Base-by-base conservation (phyloP, 352 stramenopile genomes). In the Salisapilia sapeloensis region DNA sequence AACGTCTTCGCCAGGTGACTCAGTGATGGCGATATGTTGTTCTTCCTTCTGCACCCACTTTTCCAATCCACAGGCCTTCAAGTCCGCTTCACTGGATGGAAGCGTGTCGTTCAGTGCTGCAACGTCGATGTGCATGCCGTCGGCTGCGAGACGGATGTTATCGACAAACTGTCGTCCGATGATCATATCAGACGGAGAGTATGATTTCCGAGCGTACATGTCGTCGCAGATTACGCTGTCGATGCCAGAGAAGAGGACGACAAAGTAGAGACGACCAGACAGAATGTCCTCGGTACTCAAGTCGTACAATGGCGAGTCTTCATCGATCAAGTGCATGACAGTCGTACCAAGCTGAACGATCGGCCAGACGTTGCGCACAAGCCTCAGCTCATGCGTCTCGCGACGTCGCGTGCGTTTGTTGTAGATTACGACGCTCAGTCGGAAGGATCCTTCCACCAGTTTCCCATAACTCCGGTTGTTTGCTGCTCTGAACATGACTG, bases 341-440 rank as follows among this genome's bases (percentile, higher is more conserved):
- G 54, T 74, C 13, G 62, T 56, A 6, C 53, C 60, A 16, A 77
- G 38, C n/a, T 65, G 57, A 18, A 77, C 56, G 8, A 71, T 65
- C 4, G 62, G 62, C 62, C 62, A 78, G 3, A 77, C 50, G 13
- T 78, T 78, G 15, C 62, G 62, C 10, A 57, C 56, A 38, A 77
- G 35, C 21, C 50, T 52, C 6, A 77, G 46, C 12, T 74, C 61
- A 29, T 77, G 59, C 12, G 56, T 69, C 37, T 71, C 58, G 24
- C 53, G 41, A 21, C 56, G 58, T 21, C 48, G 45, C 17, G 62
- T 34, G 9, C 51, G 46, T 18, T 49, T 53, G 18, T 77, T 71
- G 4, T 71, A 28, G 28, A 77, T 48, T 4, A 71, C 51, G 6
- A 74, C 51, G 26, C 53, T 77, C 31, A 77, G 40, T 6, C 61